Conservation (phyloP, 2,329 filamentous ascomycete species). For the Dryadomyces quercivorus region DNA sequence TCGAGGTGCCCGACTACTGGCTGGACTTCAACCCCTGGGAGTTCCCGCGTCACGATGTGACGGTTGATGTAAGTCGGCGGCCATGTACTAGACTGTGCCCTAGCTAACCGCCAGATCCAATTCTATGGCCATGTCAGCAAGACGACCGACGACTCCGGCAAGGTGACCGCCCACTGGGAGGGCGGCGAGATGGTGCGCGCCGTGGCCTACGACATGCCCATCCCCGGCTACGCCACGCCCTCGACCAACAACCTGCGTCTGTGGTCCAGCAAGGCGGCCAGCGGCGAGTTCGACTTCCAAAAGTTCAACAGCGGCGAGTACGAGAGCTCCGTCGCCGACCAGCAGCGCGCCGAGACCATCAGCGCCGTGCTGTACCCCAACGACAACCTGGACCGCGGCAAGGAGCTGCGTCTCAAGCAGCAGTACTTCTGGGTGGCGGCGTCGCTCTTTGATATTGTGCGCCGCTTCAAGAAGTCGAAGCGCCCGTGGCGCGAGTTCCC, state of each 20-base stretch:
- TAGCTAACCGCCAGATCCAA: conserved; percentile 50
- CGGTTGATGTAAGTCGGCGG: conserved; percentile 66
- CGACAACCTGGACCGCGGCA: conserved; percentile 90
- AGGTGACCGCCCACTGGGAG: conserved; percentile 67
- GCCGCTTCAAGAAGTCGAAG: conserved; percentile 95
- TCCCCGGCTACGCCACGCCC: conserved; percentile 79
- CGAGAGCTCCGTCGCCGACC: conserved; percentile 93
- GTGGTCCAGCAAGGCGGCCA: conserved; percentile 95
- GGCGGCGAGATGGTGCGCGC: conserved; percentile 87
- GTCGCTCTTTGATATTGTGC: conserved; percentile 89
- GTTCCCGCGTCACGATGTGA: conserved; percentile 89
- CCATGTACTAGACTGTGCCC: no score
- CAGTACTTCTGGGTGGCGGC: conserved; percentile 99
- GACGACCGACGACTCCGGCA: conserved; percentile 62
- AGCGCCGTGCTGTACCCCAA: conserved; percentile 96
- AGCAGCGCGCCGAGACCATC: conserved; percentile 98
- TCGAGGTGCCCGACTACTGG: conserved; percentile 98
- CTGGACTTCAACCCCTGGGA: conserved; percentile 99
- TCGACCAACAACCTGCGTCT: conserved; percentile 94
- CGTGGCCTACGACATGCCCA: conserved; percentile 83
- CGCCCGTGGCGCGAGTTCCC: conserved; percentile 85
- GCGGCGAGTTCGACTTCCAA: conserved; percentile 97
- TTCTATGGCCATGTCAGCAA: conserved; percentile 84
- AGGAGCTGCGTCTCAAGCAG: conserved; percentile 95
- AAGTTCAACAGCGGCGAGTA: conserved; percentile 99